These are phyloP conservation scores for Zygosaccharomyces lentus DNA, from an alignment of 805 yeast species.

Conservation along the genomic window DNA sequence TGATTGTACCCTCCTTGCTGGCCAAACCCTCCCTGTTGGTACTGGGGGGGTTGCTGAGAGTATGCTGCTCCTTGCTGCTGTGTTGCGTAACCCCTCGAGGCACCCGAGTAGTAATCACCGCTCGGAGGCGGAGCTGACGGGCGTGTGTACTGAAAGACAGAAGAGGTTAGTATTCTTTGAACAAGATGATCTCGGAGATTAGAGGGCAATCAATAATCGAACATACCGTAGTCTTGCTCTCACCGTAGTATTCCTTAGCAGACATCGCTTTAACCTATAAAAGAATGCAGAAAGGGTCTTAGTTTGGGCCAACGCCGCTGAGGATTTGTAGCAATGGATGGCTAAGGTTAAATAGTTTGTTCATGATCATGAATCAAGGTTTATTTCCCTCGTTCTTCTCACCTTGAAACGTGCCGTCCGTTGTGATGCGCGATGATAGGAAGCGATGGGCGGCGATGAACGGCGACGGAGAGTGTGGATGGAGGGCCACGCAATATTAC, in stretches of 20 bases:
- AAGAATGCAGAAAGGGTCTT: background rate
- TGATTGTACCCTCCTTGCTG: slow-evolving; percentile 41
- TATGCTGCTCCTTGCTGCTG: slow-evolving; percentile 14
- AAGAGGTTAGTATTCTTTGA: background rate
- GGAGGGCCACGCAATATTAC: too few relatives aligned
- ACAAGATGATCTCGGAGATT: background rate
- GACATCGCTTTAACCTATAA: slow-evolving; percentile 20
- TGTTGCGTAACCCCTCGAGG: slow-evolving; percentile 11
- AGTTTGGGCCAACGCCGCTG: background rate
- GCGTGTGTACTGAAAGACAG: slow-evolving; percentile 20
- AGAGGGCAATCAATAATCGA: background rate
- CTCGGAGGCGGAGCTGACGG: slow-evolving; percentile 30
- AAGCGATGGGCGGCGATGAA: too few relatives aligned
- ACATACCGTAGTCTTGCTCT: slow-evolving; percentile 15
- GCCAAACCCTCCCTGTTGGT: slow-evolving; percentile 37
- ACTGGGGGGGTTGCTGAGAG: slow-evolving; percentile 27
- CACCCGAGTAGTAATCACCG: slow-evolving; percentile 9
- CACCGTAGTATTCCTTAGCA: slow-evolving; percentile 27
- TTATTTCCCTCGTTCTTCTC: background rate
- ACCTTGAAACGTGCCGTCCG: background rate
- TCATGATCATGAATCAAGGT: background rate
- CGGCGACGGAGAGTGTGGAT: too few relatives aligned
- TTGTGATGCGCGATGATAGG: background rate
- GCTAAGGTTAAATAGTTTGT: background rate
- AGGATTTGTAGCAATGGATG: background rate